phyloP scores from a whole-genome alignment of 805 yeast species.

The Ogataea nitratoaversa region DNA sequence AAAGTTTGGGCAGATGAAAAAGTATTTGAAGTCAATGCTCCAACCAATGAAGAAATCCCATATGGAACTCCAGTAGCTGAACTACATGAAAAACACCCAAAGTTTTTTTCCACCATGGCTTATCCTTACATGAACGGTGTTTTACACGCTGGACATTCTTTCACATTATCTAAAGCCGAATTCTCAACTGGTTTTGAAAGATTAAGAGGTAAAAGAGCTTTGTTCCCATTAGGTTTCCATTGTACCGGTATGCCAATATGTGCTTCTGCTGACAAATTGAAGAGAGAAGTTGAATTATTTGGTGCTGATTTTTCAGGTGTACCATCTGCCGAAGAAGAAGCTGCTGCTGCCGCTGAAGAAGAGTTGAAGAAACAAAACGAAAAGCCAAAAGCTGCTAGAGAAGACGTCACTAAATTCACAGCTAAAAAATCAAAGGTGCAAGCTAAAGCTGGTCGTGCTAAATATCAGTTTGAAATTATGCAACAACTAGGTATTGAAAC shows the following conservation, averaged over 20 bases:
- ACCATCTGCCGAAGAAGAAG: conserved; percentile 60
- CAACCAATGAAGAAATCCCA: conserved; percentile 62
- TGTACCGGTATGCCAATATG: conserved; percentile 99
- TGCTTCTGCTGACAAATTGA: conserved; percentile 92
- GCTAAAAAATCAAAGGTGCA: conserved; percentile 92
- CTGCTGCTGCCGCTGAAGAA: conserved; percentile 28
- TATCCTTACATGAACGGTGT: conserved; percentile 99
- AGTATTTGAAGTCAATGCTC: conserved; percentile 85
- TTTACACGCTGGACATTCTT: conserved; percentile 95
- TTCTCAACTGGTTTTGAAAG: conserved; percentile 91
- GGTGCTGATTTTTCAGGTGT: conserved; percentile 74
- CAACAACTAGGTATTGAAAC: conserved; percentile 83
- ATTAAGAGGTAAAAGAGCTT: conserved; percentile 87
- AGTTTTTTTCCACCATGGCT: conserved; percentile 91
- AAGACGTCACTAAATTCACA: conserved; percentile 84
- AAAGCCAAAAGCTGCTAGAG: conserved; percentile 42
- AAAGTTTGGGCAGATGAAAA: conserved; percentile 82
- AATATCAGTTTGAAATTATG: conserved; percentile 96
- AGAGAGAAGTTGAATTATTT: conserved; percentile 87
- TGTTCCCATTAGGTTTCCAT: conserved; percentile 96
- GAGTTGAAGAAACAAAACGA: conserved; percentile 25
- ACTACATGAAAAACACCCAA: conserved; percentile 75
- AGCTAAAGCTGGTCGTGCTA: conserved; percentile 90
- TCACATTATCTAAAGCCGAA: conserved; percentile 91
- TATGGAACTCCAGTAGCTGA: conserved; percentile 56